phyloP scores from a whole-genome alignment of 2,329 filamentous ascomycete species.

The Aspergillus fructus region DNA sequence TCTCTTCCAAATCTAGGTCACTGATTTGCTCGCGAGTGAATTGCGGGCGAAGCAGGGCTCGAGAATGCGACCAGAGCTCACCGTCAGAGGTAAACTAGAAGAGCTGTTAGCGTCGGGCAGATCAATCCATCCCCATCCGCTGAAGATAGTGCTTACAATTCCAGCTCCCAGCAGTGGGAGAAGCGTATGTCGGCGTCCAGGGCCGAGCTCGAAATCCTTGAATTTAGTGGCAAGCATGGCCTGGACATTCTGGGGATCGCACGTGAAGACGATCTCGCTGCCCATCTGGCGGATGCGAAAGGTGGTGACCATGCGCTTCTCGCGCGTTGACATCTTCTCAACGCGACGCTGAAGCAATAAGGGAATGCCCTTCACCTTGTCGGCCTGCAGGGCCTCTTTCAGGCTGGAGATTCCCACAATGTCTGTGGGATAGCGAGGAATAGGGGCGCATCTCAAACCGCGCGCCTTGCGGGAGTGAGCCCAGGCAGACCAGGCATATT shows the following conservation, averaged over 20 bases:
- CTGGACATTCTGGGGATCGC: slow-evolving; percentile 67
- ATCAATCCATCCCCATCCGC: too few relatives aligned
- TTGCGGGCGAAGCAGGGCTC: slow-evolving; percentile 81
- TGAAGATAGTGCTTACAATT: slow-evolving; percentile 38
- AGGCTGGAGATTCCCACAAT: slow-evolving; percentile 26
- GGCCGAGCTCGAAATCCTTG: slow-evolving; percentile 76
- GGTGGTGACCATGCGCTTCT: slow-evolving; percentile 27
- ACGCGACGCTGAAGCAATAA: slow-evolving; percentile 20
- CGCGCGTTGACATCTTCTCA: slow-evolving; percentile 19
- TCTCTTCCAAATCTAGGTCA: slow-evolving; percentile 78
- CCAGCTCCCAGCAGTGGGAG: slow-evolving; percentile 40
- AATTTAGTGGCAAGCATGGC: slow-evolving; percentile 83
- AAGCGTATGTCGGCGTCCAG: slow-evolving; percentile 65
- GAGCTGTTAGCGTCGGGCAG: slow-evolving; percentile 6
- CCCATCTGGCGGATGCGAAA: slow-evolving; percentile 25
- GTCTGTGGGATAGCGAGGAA: slow-evolving; percentile 29
- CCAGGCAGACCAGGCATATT: slow-evolving; percentile 22
- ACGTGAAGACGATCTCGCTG: slow-evolving; percentile 27
- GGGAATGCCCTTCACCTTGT: slow-evolving; percentile 26
- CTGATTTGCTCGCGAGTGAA: slow-evolving; percentile 83
- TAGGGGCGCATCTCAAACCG: slow-evolving; percentile 22
- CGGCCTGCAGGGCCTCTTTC: slow-evolving; percentile 23
- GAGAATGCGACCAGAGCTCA: slow-evolving; percentile 71
- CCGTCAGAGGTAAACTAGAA: slow-evolving; percentile 66
- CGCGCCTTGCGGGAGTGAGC: slow-evolving; percentile 28